Evolutionary conservation across 1,284 basidiomycete genomes (phyloP).

Genomic region (Boletus mariae): DNA sequence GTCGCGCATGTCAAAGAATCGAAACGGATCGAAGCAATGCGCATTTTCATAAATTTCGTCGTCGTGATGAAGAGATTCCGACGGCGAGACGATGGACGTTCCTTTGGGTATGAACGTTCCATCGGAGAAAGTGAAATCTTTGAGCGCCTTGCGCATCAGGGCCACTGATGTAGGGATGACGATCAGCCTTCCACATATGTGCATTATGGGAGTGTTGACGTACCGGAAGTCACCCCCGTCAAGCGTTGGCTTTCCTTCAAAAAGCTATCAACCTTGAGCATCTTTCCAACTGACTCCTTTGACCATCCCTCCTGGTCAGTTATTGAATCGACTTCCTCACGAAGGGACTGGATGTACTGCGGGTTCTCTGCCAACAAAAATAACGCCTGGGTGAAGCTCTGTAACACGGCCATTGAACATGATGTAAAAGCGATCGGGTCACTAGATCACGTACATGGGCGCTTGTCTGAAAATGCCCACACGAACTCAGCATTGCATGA

Average conservation of each 20-base stretch:
- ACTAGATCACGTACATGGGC: conserved; percentile 9
- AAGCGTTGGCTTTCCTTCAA: conserved; percentile 40
- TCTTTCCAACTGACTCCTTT: conserved; percentile 37
- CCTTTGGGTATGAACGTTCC: conserved; percentile 41
- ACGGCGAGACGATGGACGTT: conserved; percentile 25
- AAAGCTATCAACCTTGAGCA: conserved; percentile 47
- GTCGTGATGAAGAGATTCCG: conserved; percentile 27
- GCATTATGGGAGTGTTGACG: conserved; percentile 6
- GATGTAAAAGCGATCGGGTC: neutral
- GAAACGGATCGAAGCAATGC: conserved; percentile 32
- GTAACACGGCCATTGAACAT: neutral
- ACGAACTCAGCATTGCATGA: neutral
- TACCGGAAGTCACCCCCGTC: conserved; percentile 30
- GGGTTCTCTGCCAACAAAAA: conserved; percentile 37
- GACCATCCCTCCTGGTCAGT: conserved; percentile 39
- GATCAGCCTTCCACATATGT: neutral
- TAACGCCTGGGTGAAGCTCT: conserved; percentile 36
- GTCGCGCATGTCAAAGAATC: conserved; percentile 22
- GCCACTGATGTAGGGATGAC: neutral
- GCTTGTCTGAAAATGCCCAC: conserved; percentile 9
- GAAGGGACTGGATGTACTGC: conserved; percentile 36
- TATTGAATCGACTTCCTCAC: conserved; percentile 39
- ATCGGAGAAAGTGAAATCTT: conserved; percentile 40
- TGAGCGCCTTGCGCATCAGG: conserved; percentile 11
- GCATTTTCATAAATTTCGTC: conserved; percentile 26